Evolutionary conservation across 2,329 filamentous ascomycete genomes (phyloP), one percentile per base, ranked within the genome.

Genomic region (Beauveria pseudobassiana): DNA sequence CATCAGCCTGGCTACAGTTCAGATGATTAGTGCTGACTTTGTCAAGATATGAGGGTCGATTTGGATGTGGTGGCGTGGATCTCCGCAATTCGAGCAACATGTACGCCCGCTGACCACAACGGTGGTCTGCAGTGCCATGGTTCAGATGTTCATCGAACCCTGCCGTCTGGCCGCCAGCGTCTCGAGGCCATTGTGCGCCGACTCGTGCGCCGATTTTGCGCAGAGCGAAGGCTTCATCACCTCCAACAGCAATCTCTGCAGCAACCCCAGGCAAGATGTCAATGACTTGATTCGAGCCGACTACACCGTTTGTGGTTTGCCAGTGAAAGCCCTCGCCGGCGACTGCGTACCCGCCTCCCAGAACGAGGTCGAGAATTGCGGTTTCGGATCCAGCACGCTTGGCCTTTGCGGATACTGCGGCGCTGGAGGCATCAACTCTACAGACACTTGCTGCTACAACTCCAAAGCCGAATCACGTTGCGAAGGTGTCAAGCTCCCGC

Each of bases 101-200:
- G 70, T 99, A 99, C 76, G 93, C 95, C 54, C 88, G 95, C 68
- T 99, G 93, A 96, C 93, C 5, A 95, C 87, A 52, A 95, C 90
- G 64, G 88, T 96, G 65, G 83, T 99, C 66, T 99, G 95, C 82
- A 98, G 96, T 79, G 84, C 90, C 66, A 89, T 99, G 71, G 85
- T 99, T 56, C 95, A 99, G 75, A 93, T 91, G 71, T 98, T 95
- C 5, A 86, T 88, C 68, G 72, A 76, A 12, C 71, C 82, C 28
- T 99, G 95, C 75, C 75, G 77, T 22, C 77, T 96, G 51, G 82
- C 87, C 0, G 74, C 80, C n/a, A 76, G 81, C 34, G 78, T 87
- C 48, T 85, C 90, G 5, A 80, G 80, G 63, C 92, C 95, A 2
- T 79, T 98, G 18, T 99, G 95, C 74, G 95, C 93, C 51, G 89